Evolutionary conservation across 768 basidiomycete genomes (phyloP).

Genomic region (Lactarius hengduanensis): DNA sequence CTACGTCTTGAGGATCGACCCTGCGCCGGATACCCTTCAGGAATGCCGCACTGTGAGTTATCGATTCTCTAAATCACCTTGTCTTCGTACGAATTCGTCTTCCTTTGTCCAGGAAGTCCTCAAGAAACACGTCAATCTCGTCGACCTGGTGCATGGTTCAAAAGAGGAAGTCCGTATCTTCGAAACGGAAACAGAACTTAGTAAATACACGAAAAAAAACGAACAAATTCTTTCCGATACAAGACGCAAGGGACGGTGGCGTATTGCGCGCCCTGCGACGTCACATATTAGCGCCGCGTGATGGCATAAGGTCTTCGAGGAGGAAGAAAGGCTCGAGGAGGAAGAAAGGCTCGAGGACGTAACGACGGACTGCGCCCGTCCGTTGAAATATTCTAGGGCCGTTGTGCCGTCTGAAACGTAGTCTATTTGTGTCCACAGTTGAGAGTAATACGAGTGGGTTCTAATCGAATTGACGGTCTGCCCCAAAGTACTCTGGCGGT

Average conservation of each 20-base stretch:
- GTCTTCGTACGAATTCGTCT: background rate
- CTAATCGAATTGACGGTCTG: too few relatives aligned
- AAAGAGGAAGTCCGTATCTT: constrained; percentile 31
- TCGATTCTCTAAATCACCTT: background rate
- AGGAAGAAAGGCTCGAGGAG: too few relatives aligned
- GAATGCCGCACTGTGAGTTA: constrained; percentile 6
- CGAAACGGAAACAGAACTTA: constrained; percentile 29
- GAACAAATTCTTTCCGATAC: constrained; percentile 33
- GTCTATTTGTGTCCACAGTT: background rate
- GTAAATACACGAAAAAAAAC: constrained; percentile 30
- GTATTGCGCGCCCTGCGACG: constrained; percentile 35
- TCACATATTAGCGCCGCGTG: constrained; percentile 25
- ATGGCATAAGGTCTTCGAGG: background rate
- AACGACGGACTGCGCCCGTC: background rate
- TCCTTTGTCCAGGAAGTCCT: background rate
- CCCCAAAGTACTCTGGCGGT: too few relatives aligned
- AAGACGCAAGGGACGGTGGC: constrained; percentile 34
- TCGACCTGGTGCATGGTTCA: constrained; percentile 34
- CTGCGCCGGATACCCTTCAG: constrained; percentile 18
- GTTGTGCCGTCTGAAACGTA: background rate
- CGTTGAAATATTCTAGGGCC: background rate
- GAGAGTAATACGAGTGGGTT: background rate
- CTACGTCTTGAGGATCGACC: constrained; percentile 23
- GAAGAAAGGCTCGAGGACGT: background rate
- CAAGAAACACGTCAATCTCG: constrained; percentile 34